Base-by-base conservation (phyloP, 352 stramenopile genomes). In the Phytophthora capsici region DNA sequence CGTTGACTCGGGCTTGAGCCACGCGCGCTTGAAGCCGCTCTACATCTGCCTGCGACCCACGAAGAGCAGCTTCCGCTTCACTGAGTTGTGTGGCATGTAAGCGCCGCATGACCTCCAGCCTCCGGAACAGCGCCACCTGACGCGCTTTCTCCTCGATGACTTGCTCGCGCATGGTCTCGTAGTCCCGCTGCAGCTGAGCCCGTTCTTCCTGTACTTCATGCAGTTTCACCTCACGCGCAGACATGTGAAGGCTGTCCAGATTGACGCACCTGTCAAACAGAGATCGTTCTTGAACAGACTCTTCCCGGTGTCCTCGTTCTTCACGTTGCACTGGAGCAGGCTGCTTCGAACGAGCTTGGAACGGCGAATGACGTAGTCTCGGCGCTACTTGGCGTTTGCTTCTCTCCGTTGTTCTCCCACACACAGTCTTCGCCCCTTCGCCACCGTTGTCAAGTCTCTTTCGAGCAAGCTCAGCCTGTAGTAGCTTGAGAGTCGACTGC, bases 111-210 rank as follows among this genome's bases (percentile, higher is more conserved):
- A 57, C 13, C 17, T 77, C 60, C 37, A 78, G 57, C 25, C 66
- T 46, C 36, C 66, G 70, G 19, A 75, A 78, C 7, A 78, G 55
- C 28, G 53, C 48, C 12, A 78, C 70, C 47, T 78, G 70, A 0
- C 61, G 57, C 2, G 58, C 49, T 57, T 78, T 78, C 36, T 74
- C 70, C 19, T 71, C 54, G 19, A 78, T 66, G 9, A 78, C 59
- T 51, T 78, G 62, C 20, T 78, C 66, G 3, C 66, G 65, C 65
- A 78, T 74, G 13, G 38, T 53, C 50, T 63, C 61, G 41, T 74
- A 74, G 45, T 78, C 70, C 1, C 45, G 41, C 41, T 74, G 57
- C 55, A 56, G 72, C 9, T 57, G 40, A 48, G 36, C 26, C 16
- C 45, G 51, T 14, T 77, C 69, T 41, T 57, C 37, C 14, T 43